Percentiles rank a stretch among this genome's conserved stretches.
phyloP scores from a whole-genome alignment of 2,329 filamentous ascomycete genomes.

The Claviceps pazoutovae region DNA sequence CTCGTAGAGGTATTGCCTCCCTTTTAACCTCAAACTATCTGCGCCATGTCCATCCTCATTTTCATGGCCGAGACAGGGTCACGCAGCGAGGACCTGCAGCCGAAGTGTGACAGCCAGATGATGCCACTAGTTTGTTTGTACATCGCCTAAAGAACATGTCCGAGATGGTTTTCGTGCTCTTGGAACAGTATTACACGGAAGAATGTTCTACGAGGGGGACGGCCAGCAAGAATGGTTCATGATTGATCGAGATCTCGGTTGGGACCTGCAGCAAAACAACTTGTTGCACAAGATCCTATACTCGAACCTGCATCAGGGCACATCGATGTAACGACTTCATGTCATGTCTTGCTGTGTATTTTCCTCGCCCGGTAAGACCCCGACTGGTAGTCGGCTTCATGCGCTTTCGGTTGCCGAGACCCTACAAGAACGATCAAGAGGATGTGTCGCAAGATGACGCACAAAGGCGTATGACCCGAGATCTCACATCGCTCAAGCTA shows the following conservation, averaged over 20 bases:
- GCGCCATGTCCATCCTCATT: neutral
- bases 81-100: neutral
- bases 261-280: neutral
- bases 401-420: neutral
- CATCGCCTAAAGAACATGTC: neutral
- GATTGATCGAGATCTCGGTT: constrained; percentile 1
- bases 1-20: neutral
- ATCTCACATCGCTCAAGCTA: neutral
- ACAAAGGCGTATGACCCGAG: neutral
- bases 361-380: neutral
- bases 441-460: neutral
- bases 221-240: neutral
- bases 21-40: neutral
- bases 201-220: neutral
- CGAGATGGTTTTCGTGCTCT: neutral
- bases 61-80: neutral
- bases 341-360: neutral
- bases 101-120: neutral
- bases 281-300: neutral
- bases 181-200: neutral
- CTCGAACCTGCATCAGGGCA: neutral
- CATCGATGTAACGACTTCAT: neutral
- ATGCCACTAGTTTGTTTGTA: neutral
- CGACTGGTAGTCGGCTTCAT: neutral
- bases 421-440: neutral